Evolutionary conservation across 2,329 filamentous ascomycete genomes (phyloP), one percentile per base, ranked within the genome.

Genomic region (Botryotinia convoluta): DNA sequence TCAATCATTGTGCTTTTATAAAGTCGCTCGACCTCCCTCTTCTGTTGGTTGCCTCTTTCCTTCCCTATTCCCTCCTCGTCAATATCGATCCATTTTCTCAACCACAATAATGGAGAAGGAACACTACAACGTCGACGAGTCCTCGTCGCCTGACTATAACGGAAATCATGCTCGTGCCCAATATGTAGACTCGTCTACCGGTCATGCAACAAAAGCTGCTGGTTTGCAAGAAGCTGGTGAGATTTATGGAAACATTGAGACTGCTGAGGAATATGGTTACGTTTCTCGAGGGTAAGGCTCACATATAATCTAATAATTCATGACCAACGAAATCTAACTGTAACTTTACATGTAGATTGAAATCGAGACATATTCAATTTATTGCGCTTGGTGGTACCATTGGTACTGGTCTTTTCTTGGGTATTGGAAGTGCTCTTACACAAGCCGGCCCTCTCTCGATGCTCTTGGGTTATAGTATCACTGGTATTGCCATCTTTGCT

Each of bases 381-480:
- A 90, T 90, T 77, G 88, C 87, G 22, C 83, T 90, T 22, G 87
- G 87, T 72, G 87, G 87, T 73, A 87, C 87, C 7, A 89, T 89
- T 74, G 82, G 85, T 59, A 88, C 86, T 4, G 87, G 87, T 74
- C 80, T 88, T 0, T 88, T 89, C 79, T 82, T 89, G 16, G 85
- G 85, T 64, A 86, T 87, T 10, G 88, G 87, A 57, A 82, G 84
- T 74, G 85, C 86, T 1, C 85, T 89, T 45, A 84, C 85, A 42
- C 85, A 83, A n/a, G 87, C 84, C 42, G 87, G 86, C 12, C 87
- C 87, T 10, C 83, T 87, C 0, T 86, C 85, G 18, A 81, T 87
- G 20, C 80, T 89, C 0, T 79, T 89, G 8, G 86, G 85, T 14
- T 89, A 88, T 74, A 80, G 84, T 18, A 84, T 87, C 20, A 83